Conservation (phyloP, 441 rosid species). For the Arabidopsis hybrid region DNA sequence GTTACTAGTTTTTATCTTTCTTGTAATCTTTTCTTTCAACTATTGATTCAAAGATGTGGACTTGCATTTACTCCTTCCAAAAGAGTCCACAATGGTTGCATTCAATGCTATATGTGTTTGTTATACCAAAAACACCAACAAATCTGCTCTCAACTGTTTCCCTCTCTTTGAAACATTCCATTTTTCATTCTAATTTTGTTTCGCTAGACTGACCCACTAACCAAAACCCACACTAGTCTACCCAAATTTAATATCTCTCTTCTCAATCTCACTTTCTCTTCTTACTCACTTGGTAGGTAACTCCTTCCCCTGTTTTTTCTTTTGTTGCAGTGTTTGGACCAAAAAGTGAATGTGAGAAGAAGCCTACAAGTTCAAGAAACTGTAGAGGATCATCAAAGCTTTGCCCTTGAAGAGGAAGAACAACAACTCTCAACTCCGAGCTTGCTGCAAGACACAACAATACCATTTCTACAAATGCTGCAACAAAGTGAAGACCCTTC, state of each 20-base stretch:
- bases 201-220: slow-evolving; percentile 49
- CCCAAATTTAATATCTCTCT: slow-evolving; percentile 23
- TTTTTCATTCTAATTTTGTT: slow-evolving; percentile 48
- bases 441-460: slow-evolving; percentile 53
- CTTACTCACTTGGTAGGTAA: slow-evolving; percentile 16
- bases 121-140: slow-evolving; percentile 58
- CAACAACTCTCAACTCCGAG: slow-evolving; percentile 45
- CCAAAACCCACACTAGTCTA: slow-evolving; percentile 34
- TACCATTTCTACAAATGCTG: slow-evolving; percentile 78
- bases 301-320: slow-evolving; percentile 35
- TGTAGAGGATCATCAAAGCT: slow-evolving; percentile 39
- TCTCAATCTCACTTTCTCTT: background rate
- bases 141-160: slow-evolving; percentile 43
- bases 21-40: slow-evolving; percentile 35
- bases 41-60: slow-evolving; percentile 49
- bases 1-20: slow-evolving; percentile 24
- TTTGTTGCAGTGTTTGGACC: slow-evolving; percentile 61
- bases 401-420: slow-evolving; percentile 48
- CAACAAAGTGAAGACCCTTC: slow-evolving; percentile 62
- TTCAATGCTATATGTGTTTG: slow-evolving; percentile 56
- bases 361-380: slow-evolving; percentile 49
- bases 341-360: slow-evolving; percentile 54
- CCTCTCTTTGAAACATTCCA: slow-evolving; percentile 50
- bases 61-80: slow-evolving; percentile 54
- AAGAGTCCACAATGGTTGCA: slow-evolving; percentile 48